Evolutionary conservation across 345 rosid species (phyloP), one percentile per base, ranked within the genome.

Genomic region (Lumnitzera littorea): DNA sequence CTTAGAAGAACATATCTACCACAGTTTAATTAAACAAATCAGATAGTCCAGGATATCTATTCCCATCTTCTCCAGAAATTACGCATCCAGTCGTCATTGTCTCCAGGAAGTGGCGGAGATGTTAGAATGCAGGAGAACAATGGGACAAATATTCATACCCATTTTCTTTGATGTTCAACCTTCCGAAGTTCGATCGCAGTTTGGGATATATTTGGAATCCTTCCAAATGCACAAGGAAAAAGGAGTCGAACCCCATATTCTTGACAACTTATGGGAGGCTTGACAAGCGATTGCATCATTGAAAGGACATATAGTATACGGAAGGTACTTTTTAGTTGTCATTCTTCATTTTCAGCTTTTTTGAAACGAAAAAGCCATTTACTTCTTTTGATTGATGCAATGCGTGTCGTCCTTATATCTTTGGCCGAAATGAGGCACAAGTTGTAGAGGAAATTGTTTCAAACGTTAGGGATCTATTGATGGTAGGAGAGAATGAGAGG

Each of bases 41-140:
- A 24, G 51, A 48, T 47, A 24, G 3, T 69, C 72, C 12, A 57
- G 12, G 58, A 51, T 63, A 49, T 57, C 63, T 17, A 50, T 69
- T n/a, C 51, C 65, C 15, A 31, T 69, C 55, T 62, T 68, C 27
- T 50, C 53, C 5, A 3, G 2, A 7, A 0, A 17, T 0, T 68
- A 55, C 27, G 72, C 72, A 36, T 61, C 52, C 15, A 55, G 52
- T 0, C 24, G 11, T 2, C 51, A 53, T 24, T 68, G 72, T 29
- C 13, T 62, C 17, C 51, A 48, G 12, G 72, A 68, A 49, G 36
- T 68, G 13, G 52, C 46, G 4, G 46, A 63, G 24, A 63, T 69
- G 23, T 2, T 53, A 55, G 64, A 53, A 36, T 63, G 63, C 57
- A 2, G 23, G 50, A 24, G 24, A 20, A 23, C 15, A 23, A 57